Evolutionary conservation across 768 basidiomycete species (phyloP).

Genomic region (Suillus placidus): DNA sequence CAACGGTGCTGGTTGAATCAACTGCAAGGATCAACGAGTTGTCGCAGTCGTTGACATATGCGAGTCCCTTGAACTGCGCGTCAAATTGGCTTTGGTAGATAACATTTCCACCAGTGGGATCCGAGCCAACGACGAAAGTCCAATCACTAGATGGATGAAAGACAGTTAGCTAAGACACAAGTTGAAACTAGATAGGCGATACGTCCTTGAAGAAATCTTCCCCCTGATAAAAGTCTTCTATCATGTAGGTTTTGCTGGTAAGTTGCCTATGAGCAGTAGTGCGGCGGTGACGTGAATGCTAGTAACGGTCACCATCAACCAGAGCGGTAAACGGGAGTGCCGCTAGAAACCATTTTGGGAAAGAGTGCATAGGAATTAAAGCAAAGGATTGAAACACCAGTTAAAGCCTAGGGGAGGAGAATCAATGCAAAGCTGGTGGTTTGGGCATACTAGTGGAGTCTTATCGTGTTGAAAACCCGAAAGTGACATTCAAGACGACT

Average conservation of each 20-base stretch:
- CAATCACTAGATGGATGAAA: slow-evolving; percentile 51
- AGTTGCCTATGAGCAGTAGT: slow-evolving; percentile 20
- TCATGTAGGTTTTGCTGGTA: slow-evolving; percentile 34
- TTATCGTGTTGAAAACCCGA: background rate
- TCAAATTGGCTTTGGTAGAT: slow-evolving; percentile 52
- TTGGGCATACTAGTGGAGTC: background rate
- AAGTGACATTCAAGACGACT: background rate
- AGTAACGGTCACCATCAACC: slow-evolving; percentile 35
- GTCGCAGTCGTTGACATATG: slow-evolving; percentile 58
- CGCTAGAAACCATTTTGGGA: slow-evolving; percentile 34
- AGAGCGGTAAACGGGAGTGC: slow-evolving; percentile 37
- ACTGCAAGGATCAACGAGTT: slow-evolving; percentile 63
- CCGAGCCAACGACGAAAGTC: slow-evolving; percentile 62
- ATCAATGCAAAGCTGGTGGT: background rate
- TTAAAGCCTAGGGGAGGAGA: background rate
- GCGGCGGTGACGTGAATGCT: slow-evolving; percentile 32
- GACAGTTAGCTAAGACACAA: background rate
- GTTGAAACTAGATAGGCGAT: background rate
- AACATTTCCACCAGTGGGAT: slow-evolving; percentile 77
- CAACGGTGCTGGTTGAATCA: slow-evolving; percentile 53
- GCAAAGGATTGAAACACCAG: background rate
- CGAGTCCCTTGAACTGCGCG: slow-evolving; percentile 55
- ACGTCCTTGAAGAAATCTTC: slow-evolving; percentile 63
- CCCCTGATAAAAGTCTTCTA: slow-evolving; percentile 48
- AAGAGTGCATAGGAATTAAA: slow-evolving; percentile 32